Evolutionary conservation across 192 early-diverging fungal genomes (phyloP).

Genomic region (Gigaspora rosea): DNA sequence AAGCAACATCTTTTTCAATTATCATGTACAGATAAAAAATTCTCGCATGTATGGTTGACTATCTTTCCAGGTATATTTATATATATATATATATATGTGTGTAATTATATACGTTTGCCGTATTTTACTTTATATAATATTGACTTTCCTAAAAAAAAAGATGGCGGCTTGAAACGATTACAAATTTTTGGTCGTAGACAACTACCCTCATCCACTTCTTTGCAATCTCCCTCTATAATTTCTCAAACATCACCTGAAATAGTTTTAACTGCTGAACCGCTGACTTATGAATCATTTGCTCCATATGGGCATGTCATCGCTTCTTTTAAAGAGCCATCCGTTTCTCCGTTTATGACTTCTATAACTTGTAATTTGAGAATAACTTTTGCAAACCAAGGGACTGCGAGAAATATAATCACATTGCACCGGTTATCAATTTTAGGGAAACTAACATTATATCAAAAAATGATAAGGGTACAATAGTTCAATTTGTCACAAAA

Average conservation of each 20-base stretch:
- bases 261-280: constrained; percentile 55
- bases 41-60: constrained; percentile 47
- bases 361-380: constrained; percentile 35
- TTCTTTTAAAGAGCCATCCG: constrained; percentile 35
- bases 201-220: constrained; percentile 14
- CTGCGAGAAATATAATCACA: constrained; percentile 69
- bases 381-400: constrained; percentile 69
- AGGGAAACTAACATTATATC: constrained; percentile 39
- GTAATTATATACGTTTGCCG: too few species aligned
- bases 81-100: too few species aligned
- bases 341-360: constrained; percentile 24
- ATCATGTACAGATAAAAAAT: constrained; percentile 50
- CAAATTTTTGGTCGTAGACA: constrained; percentile 69
- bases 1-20: constrained; percentile 74
- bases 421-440: constrained; percentile 63
- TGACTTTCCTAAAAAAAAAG: constrained; percentile 52
- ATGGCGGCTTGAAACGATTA: constrained; percentile 88
- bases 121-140: too few species aligned
- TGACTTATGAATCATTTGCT: constrained; percentile 68
- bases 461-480: constrained; percentile 39
- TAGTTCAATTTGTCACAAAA: constrained; percentile 2
- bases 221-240: constrained; percentile 31
- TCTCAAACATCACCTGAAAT: constrained; percentile 13
- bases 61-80: constrained; percentile 38
- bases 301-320: constrained; percentile 79